Base-by-base conservation (phyloP, 1,284 basidiomycete species). In the Malassezia arunalokei region DNA sequence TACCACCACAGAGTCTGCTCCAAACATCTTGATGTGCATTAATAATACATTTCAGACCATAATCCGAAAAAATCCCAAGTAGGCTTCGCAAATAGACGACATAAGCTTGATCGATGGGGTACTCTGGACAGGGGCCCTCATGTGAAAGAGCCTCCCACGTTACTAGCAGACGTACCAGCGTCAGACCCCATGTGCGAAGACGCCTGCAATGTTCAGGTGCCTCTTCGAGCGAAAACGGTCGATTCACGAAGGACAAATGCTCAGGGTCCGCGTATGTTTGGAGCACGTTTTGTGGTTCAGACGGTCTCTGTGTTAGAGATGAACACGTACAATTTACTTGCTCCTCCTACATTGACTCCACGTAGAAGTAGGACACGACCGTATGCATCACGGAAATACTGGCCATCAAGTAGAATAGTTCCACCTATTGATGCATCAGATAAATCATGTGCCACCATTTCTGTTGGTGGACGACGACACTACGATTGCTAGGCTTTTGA, bases 71-170 rank as follows among this genome's bases (percentile, higher is more conserved):
- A n/a, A 89, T 73, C 0, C 79, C 78, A 6, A 98, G 77, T 2
- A 98, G 74, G 1, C 76, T 68, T 41, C 80, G 79, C 17, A 98
- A 75, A 70, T 98, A 96, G 6, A 78, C 72, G 3, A 98, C 77
- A 71, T 95, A 98, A 42, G 84, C 83, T 3, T 72, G 74, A 73
- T 96, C 90, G 87, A 91, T 43, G 81, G 75, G 2, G 1, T 57
- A 38, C 8, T 44, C 42, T 0, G 52, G 51, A 11, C 40, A 39
- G 0, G 69, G 69, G 0, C 69, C 91, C 49, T 78, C 80, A 66
- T 96, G 94, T 67, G 95, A 89, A 20, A 98, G 78, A 0, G 90
- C 87, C 70, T 98, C 92, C 94, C 92, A 98, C 1, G 91, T 94
- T 3, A 96, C 81, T 84, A 51, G 87, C 78, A 60, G 89, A 0